Evolutionary conservation across 306 rosid genomes (phyloP), one percentile per base, ranked within the genome.

Genomic region (Begonia peltatifolia): DNA sequence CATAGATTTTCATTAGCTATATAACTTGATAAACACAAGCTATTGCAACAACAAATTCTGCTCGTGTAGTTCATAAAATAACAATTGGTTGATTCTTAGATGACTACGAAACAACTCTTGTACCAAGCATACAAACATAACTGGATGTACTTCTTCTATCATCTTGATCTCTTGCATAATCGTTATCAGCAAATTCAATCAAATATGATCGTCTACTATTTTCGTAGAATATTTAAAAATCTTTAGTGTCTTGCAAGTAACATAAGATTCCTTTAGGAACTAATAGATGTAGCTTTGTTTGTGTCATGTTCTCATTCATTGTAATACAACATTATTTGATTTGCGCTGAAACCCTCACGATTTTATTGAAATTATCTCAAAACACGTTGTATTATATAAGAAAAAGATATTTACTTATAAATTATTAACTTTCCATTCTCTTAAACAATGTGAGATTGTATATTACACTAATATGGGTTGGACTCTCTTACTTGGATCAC

Each of bases 91-190:
- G 36, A 10, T 56, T 56, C 36, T 11, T 56, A 14, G 51, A 56
- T 2, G 36, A 41, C 60, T 36, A 56, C 5, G 36, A 56, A 17
- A 56, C 35, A n/a, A 35, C 50, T 8, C 41, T 11, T 1, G 51
- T 15, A 12, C 60, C 60, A 5, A 43, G 10, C 35, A 42, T 56
- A 12, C 42, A 56, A 15, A 56, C 5, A 14, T 16, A 2, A 48
- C 12, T 4, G 8, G 20, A 17, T 6, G 50, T 42, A 15, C 60
- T 56, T 11, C 13, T 42, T 6, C 22, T 11, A 41, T 55, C 49
- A 55, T 55, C 49, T 55, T 2, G 16, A 55, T 36, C 46, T 41
- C 49, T 14, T 7, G 50, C 59, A 36, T 41, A 55, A 55, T 55
- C 14, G 15, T 15, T 55, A 2, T 55, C 14, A 6, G 14, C 10